Conservation (phyloP, 768 basidiomycete species). For the Boletus patriciae region DNA sequence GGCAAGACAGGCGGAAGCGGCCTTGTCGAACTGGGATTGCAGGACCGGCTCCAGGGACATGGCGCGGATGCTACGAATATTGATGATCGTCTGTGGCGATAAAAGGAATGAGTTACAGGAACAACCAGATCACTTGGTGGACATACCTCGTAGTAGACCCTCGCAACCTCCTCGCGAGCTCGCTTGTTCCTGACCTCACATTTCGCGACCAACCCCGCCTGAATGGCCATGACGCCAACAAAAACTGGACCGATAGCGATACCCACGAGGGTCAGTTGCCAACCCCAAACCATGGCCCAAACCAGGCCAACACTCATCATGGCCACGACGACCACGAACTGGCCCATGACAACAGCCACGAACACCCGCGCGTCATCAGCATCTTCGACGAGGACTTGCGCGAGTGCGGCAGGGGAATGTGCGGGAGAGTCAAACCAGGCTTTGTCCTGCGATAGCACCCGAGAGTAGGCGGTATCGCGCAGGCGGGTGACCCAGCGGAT, state of each 20-base stretch:
- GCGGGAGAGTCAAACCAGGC: slow-evolving; percentile 76
- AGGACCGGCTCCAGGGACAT: slow-evolving; percentile 84
- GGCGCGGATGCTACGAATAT: slow-evolving; percentile 82
- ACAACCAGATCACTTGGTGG: neutral
- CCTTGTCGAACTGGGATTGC: slow-evolving; percentile 62
- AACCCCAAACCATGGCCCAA: slow-evolving; percentile 87
- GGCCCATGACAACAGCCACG: slow-evolving; percentile 68
- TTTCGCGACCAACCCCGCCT: slow-evolving; percentile 67
- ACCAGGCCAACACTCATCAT: slow-evolving; percentile 84
- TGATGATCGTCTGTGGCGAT: slow-evolving; percentile 60
- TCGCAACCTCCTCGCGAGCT: slow-evolving; percentile 82
- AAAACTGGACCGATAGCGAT: slow-evolving; percentile 87
- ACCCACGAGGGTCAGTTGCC: slow-evolving; percentile 92
- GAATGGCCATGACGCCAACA: slow-evolving; percentile 67
- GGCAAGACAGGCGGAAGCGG: slow-evolving; percentile 57
- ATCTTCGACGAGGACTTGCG: slow-evolving; percentile 82
- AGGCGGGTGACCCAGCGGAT: slow-evolving; percentile 73
- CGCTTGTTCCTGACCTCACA: slow-evolving; percentile 81
- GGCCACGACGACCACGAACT: slow-evolving; percentile 66
- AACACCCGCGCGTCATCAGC: slow-evolving; percentile 83
- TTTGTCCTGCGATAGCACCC: slow-evolving; percentile 78
- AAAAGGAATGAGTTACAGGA: slow-evolving; percentile 3
- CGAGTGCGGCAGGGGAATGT: slow-evolving; percentile 59
- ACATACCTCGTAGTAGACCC: slow-evolving; percentile 80
- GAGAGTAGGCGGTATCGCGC: slow-evolving; percentile 54